phyloP scores from a whole-genome alignment of 2,329 filamentous ascomycete species.

The Pezicula neosporulosa region DNA sequence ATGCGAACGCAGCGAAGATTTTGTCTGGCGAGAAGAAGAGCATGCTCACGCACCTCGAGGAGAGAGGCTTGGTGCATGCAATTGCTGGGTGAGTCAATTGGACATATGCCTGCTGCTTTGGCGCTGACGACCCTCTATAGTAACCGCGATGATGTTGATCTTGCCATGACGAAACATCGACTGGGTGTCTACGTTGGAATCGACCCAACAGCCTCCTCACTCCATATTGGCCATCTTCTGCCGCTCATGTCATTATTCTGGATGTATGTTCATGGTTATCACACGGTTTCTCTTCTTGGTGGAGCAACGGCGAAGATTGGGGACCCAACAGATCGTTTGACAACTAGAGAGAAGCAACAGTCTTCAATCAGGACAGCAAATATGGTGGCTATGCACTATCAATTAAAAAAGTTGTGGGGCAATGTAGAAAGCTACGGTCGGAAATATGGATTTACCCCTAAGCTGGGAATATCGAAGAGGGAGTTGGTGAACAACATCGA shows the following conservation, averaged over 20 bases:
- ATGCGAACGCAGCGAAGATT: constrained; percentile 42
- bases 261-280: constrained; percentile 75
- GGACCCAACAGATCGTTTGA: constrained; percentile 70
- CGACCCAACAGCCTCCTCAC: constrained; percentile 75
- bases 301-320: constrained; percentile 76
- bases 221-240: constrained; percentile 78
- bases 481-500: constrained; percentile 75
- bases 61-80: constrained; percentile 71
- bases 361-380: constrained; percentile 57
- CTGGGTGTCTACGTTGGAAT: constrained; percentile 78
- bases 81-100: constrained; percentile 60
- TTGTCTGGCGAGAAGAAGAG: constrained; percentile 44
- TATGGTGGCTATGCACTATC: constrained; percentile 63
- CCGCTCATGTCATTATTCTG: constrained; percentile 83
- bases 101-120: not conserved
- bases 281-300: constrained; percentile 64
- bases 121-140: constrained; percentile 14
- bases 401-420: constrained; percentile 68
- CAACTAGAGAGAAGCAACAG: constrained; percentile 52
- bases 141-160: constrained; percentile 50
- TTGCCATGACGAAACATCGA: constrained; percentile 60
- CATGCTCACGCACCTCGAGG: constrained; percentile 63
- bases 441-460: constrained; percentile 60
- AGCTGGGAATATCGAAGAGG: constrained; percentile 63
- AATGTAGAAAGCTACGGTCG: constrained; percentile 66